Percentiles rank a stretch among this genome's conserved stretches.
Evolutionary conservation across 768 basidiomycete species (phyloP).

Genomic region (Obba rivulosa): DNA sequence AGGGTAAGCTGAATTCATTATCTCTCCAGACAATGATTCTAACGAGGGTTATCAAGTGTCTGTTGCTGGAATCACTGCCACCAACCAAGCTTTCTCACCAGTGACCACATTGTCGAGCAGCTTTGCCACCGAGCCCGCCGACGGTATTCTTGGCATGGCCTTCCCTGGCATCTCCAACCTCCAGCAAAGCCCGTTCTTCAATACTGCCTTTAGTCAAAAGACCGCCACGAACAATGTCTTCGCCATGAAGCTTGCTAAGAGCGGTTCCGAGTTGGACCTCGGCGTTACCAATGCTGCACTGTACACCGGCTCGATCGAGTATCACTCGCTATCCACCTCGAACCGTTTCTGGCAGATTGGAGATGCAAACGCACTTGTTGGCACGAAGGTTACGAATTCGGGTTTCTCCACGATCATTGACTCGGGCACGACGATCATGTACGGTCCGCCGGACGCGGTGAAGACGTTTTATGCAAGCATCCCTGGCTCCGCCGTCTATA

Average conservation of each 20-base stretch:
- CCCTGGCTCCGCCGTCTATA: slow-evolving; percentile 16
- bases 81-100: slow-evolving; percentile 37
- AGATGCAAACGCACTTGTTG: slow-evolving; percentile 18
- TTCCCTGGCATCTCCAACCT: slow-evolving; percentile 16
- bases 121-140: slow-evolving; percentile 24
- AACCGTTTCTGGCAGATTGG: slow-evolving; percentile 25
- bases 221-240: slow-evolving; percentile 34
- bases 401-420: slow-evolving; percentile 17
- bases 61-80: slow-evolving; percentile 24
- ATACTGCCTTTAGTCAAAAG: slow-evolving; percentile 37
- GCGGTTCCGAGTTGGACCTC: slow-evolving; percentile 47
- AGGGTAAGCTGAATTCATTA: slow-evolving; percentile 1
- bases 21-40: too few species aligned
- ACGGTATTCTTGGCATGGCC: slow-evolving; percentile 40
- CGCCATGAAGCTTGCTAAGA: slow-evolving; percentile 40
- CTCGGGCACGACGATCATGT: slow-evolving; percentile 25
- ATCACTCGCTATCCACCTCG: slow-evolving; percentile 12
- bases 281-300: slow-evolving; percentile 45
- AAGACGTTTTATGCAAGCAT: slow-evolving; percentile 22
- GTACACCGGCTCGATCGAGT: slow-evolving; percentile 39
- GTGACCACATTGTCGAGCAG: slow-evolving; percentile 34
- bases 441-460: slow-evolving; percentile 17
- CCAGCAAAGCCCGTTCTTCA: slow-evolving; percentile 23
- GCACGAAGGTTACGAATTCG: slow-evolving; percentile 12
- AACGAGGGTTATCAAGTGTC: not conserved